phyloP scores from a whole-genome alignment of 192 early-diverging fungal genomes.

The Rhizophagus prolifer region DNA sequence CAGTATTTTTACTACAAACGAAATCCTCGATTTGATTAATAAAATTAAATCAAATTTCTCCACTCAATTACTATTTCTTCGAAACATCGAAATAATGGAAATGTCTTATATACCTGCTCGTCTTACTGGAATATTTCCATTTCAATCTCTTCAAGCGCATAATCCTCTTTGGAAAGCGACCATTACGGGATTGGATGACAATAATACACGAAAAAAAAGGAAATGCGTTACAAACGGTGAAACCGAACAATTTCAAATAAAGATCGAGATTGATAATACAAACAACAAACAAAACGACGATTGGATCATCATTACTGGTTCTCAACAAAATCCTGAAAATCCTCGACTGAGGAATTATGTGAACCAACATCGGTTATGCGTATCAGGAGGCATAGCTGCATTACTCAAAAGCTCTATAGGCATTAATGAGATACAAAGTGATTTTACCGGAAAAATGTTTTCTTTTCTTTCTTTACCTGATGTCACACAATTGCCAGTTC shows the following conservation, averaged over 20 bases:
- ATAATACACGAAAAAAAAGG: not conserved
- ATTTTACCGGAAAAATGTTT: not conserved
- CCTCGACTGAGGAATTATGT: not conserved
- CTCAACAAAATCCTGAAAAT: not conserved
- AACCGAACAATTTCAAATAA: not conserved
- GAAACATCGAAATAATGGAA: slow-evolving; percentile 16
- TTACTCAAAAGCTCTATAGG: not conserved
- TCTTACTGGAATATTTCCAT: not conserved
- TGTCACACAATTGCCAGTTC: not conserved
- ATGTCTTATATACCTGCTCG: not conserved
- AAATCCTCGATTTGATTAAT: not conserved
- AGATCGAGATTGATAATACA: not conserved
- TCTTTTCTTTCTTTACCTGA: slow-evolving; percentile 11
- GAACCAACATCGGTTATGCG: not conserved
- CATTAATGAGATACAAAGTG: too few relatives aligned
- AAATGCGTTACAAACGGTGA: not conserved
- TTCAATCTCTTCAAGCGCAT: too few relatives aligned
- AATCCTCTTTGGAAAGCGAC: not conserved
- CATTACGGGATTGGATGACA: not conserved
- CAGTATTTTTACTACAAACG: not conserved
- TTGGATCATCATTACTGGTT: not conserved
- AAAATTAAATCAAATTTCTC: not conserved
- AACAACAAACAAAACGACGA: too few relatives aligned
- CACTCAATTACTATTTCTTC: slow-evolving; percentile 10
- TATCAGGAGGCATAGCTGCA: not conserved